A percentile compares a stretch with the other conserved stretches of the same genome.
phyloP scores from a whole-genome alignment of 768 basidiomycete species.

The Termitomyces sp. region DNA sequence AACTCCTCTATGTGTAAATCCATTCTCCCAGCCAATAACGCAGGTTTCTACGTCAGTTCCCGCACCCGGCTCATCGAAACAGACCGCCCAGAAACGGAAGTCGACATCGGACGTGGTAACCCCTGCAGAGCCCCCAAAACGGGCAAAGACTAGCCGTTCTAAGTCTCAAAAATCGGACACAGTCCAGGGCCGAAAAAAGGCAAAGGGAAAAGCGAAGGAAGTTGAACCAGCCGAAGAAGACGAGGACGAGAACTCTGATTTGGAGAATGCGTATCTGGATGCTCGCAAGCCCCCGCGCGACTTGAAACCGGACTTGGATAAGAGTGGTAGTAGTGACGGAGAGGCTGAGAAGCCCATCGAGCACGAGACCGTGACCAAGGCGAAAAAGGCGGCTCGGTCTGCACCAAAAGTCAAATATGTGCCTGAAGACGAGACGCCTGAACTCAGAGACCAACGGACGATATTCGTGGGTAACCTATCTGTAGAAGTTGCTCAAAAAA shows the following conservation, averaged over 20 bases:
- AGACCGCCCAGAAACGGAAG: conserved; percentile 27
- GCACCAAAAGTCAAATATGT: conserved; percentile 38
- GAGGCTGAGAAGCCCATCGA: conserved; percentile 21
- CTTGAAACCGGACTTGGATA: conserved; percentile 13
- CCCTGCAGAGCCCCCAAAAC: conserved; percentile 15
- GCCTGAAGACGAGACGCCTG: conserved; percentile 66
- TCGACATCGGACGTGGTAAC: conserved; percentile 15
- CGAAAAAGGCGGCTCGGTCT: conserved; percentile 21
- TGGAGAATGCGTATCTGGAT: conserved; percentile 27
- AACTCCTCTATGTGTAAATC: background rate
- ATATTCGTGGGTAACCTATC: conserved; percentile 90
- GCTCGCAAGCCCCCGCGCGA: conserved; percentile 8
- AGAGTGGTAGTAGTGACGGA: background rate
- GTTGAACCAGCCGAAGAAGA: conserved; percentile 17
- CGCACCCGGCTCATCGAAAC: conserved; percentile 19
- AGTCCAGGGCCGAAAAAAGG: conserved; percentile 13
- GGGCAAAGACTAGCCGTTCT: conserved; percentile 16
- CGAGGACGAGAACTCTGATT: conserved; percentile 25
- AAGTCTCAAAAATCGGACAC: background rate
- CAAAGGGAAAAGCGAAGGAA: conserved; percentile 15
- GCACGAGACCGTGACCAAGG: conserved; percentile 56
- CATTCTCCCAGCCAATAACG: conserved; percentile 7
- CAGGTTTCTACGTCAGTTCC: conserved; percentile 10
- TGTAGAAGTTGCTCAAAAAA: conserved; percentile 67
- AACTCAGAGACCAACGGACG: conserved; percentile 73